Conservation (phyloP, 2,329 filamentous ascomycete genomes). For the Phaeoacremonium minimum region DNA sequence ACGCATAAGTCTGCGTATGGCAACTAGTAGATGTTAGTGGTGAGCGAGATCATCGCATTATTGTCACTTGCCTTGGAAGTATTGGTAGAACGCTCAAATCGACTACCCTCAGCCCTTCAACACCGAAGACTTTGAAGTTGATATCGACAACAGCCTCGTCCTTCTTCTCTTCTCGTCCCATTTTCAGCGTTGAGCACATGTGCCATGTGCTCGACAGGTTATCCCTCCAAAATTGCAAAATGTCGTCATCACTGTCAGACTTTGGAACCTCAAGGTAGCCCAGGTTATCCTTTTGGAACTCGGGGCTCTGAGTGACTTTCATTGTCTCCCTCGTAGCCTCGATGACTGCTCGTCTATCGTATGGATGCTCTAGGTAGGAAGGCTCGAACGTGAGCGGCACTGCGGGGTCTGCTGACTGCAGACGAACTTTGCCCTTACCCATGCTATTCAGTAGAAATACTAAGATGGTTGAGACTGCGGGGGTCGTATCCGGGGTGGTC, state of each 20-base stretch:
- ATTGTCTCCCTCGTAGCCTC: constrained; percentile 29
- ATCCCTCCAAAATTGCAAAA: constrained; percentile 26
- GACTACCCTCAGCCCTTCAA: constrained; percentile 31
- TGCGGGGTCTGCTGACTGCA: constrained; percentile 36
- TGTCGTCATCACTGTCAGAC: constrained; percentile 38
- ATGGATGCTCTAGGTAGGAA: constrained; percentile 40
- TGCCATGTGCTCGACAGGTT: constrained; percentile 33
- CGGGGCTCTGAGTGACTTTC: constrained; percentile 26
- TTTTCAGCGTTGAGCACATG: constrained; percentile 40
- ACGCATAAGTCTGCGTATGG: constrained; percentile 36
- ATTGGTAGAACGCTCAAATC: constrained; percentile 26
- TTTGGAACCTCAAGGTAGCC: constrained; percentile 27
- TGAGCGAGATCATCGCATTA: background rate
- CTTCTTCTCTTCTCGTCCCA: constrained; percentile 31
- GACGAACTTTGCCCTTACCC: constrained; percentile 33
- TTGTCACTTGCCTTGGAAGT: background rate
- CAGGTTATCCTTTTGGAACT: constrained; percentile 30
- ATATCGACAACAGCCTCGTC: constrained; percentile 31
- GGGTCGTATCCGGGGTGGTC: constrained; percentile 16
- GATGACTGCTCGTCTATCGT: constrained; percentile 34
- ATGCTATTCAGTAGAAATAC: constrained; percentile 39
- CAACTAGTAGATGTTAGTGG: constrained; percentile 21
- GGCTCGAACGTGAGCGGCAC: constrained; percentile 38
- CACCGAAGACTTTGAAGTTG: constrained; percentile 34
- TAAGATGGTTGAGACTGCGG: constrained; percentile 19